Conservation (phyloP, 208 protist species). For the Leishmania aethiopica region DNA sequence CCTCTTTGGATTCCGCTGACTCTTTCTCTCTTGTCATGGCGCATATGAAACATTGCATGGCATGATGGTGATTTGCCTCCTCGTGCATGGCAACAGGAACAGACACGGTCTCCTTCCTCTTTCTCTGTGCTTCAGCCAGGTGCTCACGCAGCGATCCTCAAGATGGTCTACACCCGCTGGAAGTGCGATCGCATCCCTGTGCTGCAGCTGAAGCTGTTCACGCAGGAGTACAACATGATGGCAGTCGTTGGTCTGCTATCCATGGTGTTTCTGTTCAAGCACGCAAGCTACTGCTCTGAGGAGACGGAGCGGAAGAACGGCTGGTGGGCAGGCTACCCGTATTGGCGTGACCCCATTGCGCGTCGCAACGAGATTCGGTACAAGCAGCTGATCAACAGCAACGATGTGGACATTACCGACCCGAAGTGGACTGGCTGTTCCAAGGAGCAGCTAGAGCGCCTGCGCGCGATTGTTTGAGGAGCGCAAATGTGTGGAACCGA, state of each 20-base stretch:
- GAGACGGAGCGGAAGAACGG: conserved; percentile 89
- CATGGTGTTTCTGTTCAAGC: conserved; percentile 86
- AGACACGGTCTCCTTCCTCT: background rate
- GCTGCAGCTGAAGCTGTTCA: conserved; percentile 87
- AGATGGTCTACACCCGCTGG: conserved; percentile 93
- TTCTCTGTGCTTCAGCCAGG: background rate
- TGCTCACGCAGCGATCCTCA: conserved; percentile 7
- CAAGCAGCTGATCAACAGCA: conserved; percentile 87
- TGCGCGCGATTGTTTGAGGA: conserved; percentile 62
- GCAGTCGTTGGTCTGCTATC: conserved; percentile 62
- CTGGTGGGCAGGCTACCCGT: conserved; percentile 90
- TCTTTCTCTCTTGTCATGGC: background rate
- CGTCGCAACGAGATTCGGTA: conserved; percentile 88
- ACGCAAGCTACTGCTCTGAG: conserved; percentile 86
- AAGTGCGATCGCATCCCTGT: conserved; percentile 91
- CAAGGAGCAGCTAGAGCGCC: conserved; percentile 71
- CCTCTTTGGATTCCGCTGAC: background rate
- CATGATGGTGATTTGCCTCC: background rate
- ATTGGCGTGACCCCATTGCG: conserved; percentile 92
- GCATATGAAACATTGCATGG: background rate
- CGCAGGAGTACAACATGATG: conserved; percentile 84
- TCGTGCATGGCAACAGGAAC: background rate
- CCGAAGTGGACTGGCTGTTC: conserved; percentile 92
- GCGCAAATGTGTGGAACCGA: background rate
- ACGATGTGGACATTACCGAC: conserved; percentile 88